Evolutionary conservation across 306 rosid species (phyloP).

Genomic region (Gastrolobium villosum): DNA sequence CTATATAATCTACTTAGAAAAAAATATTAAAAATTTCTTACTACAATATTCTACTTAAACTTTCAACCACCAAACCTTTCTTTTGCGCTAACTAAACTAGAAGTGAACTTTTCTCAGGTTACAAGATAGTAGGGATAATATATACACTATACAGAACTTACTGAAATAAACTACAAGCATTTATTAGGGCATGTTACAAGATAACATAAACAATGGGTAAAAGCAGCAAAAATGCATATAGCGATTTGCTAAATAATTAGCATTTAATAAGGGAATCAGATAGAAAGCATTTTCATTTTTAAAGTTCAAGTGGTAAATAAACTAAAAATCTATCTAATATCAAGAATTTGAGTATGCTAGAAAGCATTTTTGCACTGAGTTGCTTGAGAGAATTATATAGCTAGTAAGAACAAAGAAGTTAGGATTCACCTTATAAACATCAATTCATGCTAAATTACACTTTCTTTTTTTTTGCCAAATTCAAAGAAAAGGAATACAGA

Average conservation of each 20-base stretch:
- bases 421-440: conserved; percentile 32
- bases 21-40: neutral
- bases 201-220: neutral
- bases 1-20: neutral
- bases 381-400: neutral
- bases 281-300: neutral
- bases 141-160: neutral
- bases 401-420: conserved; percentile 31
- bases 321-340: neutral
- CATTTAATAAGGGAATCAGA: neutral
- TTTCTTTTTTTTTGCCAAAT: conserved; percentile 27
- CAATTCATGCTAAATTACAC: conserved; percentile 61
- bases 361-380: neutral
- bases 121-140: neutral
- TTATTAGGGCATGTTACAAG: neutral
- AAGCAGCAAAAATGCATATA: neutral
- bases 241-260: conserved; percentile 4
- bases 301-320: neutral
- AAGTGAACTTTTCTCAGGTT: neutral
- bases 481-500: conserved; percentile 33
- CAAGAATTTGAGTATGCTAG: neutral
- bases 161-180: neutral
- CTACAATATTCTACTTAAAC: neutral
- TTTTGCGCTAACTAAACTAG: neutral
- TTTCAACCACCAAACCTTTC: neutral